phyloP scores from a whole-genome alignment of 305 asterid species.

The Fraxinus ornus region DNA sequence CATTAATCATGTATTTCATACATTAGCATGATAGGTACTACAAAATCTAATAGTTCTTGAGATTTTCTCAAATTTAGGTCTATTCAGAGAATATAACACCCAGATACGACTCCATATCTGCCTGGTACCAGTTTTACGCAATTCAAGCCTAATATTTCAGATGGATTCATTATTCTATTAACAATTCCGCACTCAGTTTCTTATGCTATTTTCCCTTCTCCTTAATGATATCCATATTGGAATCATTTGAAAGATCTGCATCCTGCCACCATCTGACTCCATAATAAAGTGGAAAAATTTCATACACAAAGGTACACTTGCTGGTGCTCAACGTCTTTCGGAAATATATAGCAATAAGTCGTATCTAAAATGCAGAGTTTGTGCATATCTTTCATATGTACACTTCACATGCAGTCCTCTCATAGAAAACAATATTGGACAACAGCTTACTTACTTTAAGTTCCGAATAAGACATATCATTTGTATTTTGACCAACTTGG shows the following conservation, averaged over 20 bases:
- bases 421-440: conserved; percentile 1
- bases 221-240: not conserved
- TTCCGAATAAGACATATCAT: conserved; percentile 75
- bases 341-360: not conserved
- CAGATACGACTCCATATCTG: not conserved
- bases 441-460: conserved; percentile 56
- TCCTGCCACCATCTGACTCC: not conserved
- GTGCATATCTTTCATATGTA: not conserved
- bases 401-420: conserved; percentile 8
- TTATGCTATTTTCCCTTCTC: not conserved
- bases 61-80: not conserved
- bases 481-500: conserved; percentile 83
- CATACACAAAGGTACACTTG: not conserved
- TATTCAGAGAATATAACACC: not conserved
- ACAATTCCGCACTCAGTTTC: not conserved
- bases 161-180: not conserved
- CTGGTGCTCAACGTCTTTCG: not conserved
- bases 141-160: not conserved
- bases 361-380: not conserved
- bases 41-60: not conserved
- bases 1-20: not conserved
- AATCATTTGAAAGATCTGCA: not conserved
- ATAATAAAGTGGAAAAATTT: not conserved
- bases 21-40: not conserved
- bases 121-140: not conserved